A percentile compares a stretch with the other conserved stretches of the same genome.
These are phyloP conservation scores for Raphidocelis subcapitata DNA, from an alignment of 139 green algal species.

Conservation along the genomic window DNA sequence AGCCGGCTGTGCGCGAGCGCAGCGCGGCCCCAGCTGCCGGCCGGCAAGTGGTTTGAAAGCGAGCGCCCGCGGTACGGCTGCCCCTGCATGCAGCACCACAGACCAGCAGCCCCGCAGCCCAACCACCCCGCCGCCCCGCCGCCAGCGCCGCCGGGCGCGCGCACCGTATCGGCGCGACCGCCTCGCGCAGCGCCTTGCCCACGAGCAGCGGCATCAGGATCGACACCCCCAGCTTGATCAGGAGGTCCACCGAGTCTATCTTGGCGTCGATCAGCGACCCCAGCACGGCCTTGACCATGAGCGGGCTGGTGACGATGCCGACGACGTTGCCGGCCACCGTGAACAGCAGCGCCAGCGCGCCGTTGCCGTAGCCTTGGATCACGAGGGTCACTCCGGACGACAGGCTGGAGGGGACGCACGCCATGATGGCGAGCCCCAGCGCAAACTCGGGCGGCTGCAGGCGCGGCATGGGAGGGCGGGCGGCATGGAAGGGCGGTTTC, in stretches of 20 bases:
- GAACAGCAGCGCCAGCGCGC: slow-evolving; percentile 77
- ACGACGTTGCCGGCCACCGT: slow-evolving; percentile 79
- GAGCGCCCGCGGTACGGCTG: too few relatives aligned
- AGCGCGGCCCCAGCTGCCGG: too few relatives aligned
- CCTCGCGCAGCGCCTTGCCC: slow-evolving; percentile 63
- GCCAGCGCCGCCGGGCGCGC: not conserved
- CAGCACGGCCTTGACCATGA: slow-evolving; percentile 61
- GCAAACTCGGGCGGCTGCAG: slow-evolving; percentile 65
- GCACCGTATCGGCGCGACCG: slow-evolving; percentile 8
- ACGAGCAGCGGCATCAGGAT: slow-evolving; percentile 69
- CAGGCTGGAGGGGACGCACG: slow-evolving; percentile 79
- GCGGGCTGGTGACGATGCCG: slow-evolving; percentile 70
- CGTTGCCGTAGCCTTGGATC: slow-evolving; percentile 62
- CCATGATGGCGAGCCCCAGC: slow-evolving; percentile 80
- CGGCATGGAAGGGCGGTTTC: too few relatives aligned
- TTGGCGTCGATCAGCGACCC: slow-evolving; percentile 35
- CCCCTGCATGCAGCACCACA: too few relatives aligned
- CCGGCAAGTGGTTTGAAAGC: too few relatives aligned
- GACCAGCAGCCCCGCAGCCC: too few relatives aligned
- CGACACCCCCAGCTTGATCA: slow-evolving; percentile 78
- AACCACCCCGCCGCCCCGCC: too few relatives aligned
- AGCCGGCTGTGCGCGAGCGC: too few relatives aligned
- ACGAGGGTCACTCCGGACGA: slow-evolving; percentile 73
- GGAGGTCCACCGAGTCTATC: slow-evolving; percentile 60
- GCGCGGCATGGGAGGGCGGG: slow-evolving; percentile 50